Evolutionary conservation across 2,329 filamentous ascomycete species (phyloP).

Genomic region (Diaporthe batatas): DNA sequence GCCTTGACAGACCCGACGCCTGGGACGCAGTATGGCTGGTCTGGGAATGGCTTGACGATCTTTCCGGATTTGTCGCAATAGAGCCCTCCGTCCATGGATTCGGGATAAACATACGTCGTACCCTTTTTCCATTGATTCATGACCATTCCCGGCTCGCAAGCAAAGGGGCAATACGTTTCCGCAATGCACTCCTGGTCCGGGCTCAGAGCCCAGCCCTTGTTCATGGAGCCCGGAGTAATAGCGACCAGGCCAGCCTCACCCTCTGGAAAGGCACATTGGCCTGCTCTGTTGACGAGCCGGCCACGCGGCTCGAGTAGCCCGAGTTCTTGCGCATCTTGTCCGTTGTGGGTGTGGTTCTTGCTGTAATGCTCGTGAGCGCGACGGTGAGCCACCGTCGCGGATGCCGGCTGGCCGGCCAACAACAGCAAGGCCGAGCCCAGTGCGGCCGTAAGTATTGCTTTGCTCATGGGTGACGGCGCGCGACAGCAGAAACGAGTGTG

Average conservation of each 20-base stretch:
- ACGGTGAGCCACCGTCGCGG: slow-evolving; percentile 56
- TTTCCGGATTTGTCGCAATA: slow-evolving; percentile 77
- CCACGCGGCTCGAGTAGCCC: slow-evolving; percentile 43
- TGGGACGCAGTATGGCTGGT: slow-evolving; percentile 76
- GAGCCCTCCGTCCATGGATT: slow-evolving; percentile 82
- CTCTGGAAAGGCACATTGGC: slow-evolving; percentile 74
- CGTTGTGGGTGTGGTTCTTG: slow-evolving; percentile 54
- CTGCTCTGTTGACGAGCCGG: slow-evolving; percentile 63
- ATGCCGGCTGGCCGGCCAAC: slow-evolving; percentile 57
- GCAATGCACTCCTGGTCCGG: slow-evolving; percentile 78
- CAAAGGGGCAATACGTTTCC: slow-evolving; percentile 80
- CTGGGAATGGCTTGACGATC: slow-evolving; percentile 76
- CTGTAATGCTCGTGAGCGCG: slow-evolving; percentile 49
- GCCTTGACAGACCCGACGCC: slow-evolving; percentile 76
- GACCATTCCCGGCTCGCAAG: slow-evolving; percentile 80
- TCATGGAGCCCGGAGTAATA: slow-evolving; percentile 73
- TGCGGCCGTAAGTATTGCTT: slow-evolving; percentile 63
- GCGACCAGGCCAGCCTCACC: slow-evolving; percentile 76
- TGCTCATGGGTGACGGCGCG: slow-evolving; percentile 61
- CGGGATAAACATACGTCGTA: slow-evolving; percentile 76
- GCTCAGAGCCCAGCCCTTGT: slow-evolving; percentile 85
- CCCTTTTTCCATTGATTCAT: slow-evolving; percentile 83
- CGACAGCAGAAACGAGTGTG: slow-evolving; percentile 36
- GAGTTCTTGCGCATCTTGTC: slow-evolving; percentile 5
- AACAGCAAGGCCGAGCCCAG: slow-evolving; percentile 64